Evolutionary conservation across 805 yeast species (phyloP).

Genomic region (Wickerhamomyces canadensis): DNA sequence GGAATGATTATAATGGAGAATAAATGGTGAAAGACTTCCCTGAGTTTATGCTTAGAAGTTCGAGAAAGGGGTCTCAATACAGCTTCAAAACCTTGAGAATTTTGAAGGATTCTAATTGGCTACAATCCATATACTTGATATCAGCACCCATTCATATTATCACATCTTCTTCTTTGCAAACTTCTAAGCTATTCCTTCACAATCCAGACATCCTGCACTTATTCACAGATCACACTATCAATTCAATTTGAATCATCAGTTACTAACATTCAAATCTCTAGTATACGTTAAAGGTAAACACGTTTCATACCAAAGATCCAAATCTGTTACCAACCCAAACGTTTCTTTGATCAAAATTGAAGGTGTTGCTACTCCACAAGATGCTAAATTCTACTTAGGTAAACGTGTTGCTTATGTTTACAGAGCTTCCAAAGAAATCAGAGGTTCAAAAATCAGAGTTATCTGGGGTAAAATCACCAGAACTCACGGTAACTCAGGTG

Average conservation of each 20-base stretch:
- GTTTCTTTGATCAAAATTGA: constrained; percentile 95
- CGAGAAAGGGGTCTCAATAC: too few species aligned
- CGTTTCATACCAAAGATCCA: constrained; percentile 99
- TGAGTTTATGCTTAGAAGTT: too few species aligned
- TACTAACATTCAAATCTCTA: constrained; percentile 30
- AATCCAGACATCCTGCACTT: too few species aligned
- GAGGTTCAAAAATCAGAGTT: constrained; percentile 99
- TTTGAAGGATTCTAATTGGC: too few species aligned
- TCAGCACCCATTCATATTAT: too few species aligned
- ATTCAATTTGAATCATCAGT: background rate
- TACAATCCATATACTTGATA: too few species aligned
- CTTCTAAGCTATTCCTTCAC: too few species aligned
- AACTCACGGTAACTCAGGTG: constrained; percentile 98
- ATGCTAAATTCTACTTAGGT: constrained; percentile 98
- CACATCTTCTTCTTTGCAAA: too few species aligned
- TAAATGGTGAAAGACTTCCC: too few species aligned
- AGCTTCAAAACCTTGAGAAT: too few species aligned
- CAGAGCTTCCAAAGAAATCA: constrained; percentile 96
- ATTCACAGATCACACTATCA: too few species aligned
- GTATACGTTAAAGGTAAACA: constrained; percentile 99
- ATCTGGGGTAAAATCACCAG: constrained; percentile 99
- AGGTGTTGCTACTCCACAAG: constrained; percentile 88
- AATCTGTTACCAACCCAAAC: constrained; percentile 97
- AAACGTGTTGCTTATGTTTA: constrained; percentile 99
- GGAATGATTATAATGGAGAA: too few species aligned